A percentile compares a stretch with the other conserved stretches of the same genome.
Conservation (phyloP, 2,329 filamentous ascomycete genomes). For the Colletotrichum orbiculare region DNA sequence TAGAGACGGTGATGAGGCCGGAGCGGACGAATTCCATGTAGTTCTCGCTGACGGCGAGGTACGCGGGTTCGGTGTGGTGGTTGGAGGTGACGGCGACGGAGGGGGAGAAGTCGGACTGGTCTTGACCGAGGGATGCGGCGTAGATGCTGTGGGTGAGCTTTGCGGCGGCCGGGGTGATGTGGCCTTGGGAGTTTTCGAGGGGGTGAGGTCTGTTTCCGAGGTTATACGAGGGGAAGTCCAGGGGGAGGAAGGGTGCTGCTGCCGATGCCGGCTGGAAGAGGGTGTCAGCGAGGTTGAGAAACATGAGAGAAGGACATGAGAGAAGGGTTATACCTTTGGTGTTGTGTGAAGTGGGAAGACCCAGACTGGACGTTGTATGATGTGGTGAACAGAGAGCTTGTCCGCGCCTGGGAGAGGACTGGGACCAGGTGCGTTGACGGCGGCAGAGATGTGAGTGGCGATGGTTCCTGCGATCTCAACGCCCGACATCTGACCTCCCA, state of each 20-base stretch:
- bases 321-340: conserved; percentile 52
- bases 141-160: conserved; percentile 63
- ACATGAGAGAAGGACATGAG: background rate
- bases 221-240: conserved; percentile 81
- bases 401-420: conserved; percentile 54
- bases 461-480: conserved; percentile 80
- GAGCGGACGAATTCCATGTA: conserved; percentile 81
- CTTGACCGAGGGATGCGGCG: conserved; percentile 58
- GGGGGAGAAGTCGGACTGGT: conserved; percentile 64
- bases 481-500: conserved; percentile 86
- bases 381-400: conserved; percentile 72
- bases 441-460: conserved; percentile 76
- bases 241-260: conserved; percentile 73
- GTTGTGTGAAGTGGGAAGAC: conserved; percentile 71
- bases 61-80: conserved; percentile 65
- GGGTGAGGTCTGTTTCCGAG: conserved; percentile 68
- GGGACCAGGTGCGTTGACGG: conserved; percentile 61
- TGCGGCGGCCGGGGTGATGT: conserved; percentile 69
- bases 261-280: conserved; percentile 52
- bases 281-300: conserved; percentile 40
- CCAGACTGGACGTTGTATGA: conserved; percentile 78
- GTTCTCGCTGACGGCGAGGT: conserved; percentile 75
- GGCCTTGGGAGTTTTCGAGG: conserved; percentile 72
- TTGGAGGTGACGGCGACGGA: conserved; percentile 47
- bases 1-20: conserved; percentile 64